Evolutionary conservation across 352 stramenopile species (phyloP).

Genomic region (Globisporangium spinosum): DNA sequence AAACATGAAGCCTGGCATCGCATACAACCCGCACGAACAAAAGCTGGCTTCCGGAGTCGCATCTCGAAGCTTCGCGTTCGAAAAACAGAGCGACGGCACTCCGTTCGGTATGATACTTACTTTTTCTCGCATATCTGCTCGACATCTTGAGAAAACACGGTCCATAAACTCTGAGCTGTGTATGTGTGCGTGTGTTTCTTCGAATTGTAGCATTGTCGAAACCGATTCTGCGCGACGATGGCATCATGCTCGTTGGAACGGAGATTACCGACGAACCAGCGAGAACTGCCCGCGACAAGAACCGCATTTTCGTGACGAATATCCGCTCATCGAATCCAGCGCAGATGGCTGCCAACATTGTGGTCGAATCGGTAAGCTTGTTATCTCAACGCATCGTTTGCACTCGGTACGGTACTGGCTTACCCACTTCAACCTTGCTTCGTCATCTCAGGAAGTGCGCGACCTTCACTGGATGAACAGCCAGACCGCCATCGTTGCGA

Average conservation of each 20-base stretch:
- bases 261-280: conserved; percentile 25
- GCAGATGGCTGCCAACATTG: conserved; percentile 29
- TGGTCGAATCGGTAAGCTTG: conserved; percentile 37
- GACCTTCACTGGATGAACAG: conserved; percentile 64
- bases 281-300: conserved; percentile 19
- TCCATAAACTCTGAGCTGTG: background rate
- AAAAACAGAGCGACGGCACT: conserved; percentile 26
- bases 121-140: background rate
- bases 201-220: conserved; percentile 57
- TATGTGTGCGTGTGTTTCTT: background rate
- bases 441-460: conserved; percentile 48
- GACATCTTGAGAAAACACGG: background rate
- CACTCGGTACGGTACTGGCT: background rate
- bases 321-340: conserved; percentile 25
- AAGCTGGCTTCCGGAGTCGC: background rate
- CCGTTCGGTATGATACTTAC: conserved; percentile 30
- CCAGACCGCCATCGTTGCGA: conserved; percentile 43
- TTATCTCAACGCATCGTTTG: background rate
- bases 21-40: conserved; percentile 1
- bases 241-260: conserved; percentile 64
- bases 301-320: conserved; percentile 67
- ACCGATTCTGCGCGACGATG: conserved; percentile 70
- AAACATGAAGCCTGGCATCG: background rate
- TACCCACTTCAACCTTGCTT: background rate
- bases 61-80: conserved; percentile 31